Base-by-base conservation (phyloP, 371 early-diverging fungal genomes). In the Syncephalastrum monosporum region DNA sequence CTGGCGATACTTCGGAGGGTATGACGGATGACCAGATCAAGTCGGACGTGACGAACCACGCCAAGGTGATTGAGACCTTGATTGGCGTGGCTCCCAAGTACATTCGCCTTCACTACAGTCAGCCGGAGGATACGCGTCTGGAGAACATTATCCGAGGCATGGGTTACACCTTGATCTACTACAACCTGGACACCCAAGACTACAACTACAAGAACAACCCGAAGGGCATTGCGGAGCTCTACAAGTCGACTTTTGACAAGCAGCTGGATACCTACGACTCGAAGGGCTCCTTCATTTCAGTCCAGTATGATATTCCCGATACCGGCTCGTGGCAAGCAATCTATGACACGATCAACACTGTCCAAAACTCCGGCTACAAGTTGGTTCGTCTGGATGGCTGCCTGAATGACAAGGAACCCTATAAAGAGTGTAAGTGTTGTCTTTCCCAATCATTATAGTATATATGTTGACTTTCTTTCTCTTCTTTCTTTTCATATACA, bases 321-420 rank as follows among this genome's bases (percentile, higher is more conserved):
- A 82, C 84, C 1, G 78, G 81, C 1, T 81, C 82, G 0, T 69
- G 76, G 13, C 57, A 69, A 10, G 82, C 74, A 7, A 53, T 77
- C 14, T 70, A 74, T 38, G 69, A 79, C 58, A 67, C 77, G 24
- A 59, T 83, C 42, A 75, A 79, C 38, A 63, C 73, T 0, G 77
- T 83, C 53, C 60, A 75, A 17, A 60, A 74, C 14, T 63, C 77
- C 47, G 81, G 81, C 5, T 83, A 82, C 45, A 81, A 70, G 45
- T 75, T 83, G 79, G 82, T 83, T n/a, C 72, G 82, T 15, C 51
- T 82, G 50, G 84, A 83, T 54, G 82, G 82, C 4, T 83, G 84
- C 56, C 46, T 77, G 7, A 77, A 79, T 42, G 82, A 83, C 58
- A 65, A 74, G 45, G 63, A 69, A 1, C 84, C 82, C 4, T 83